Base-by-base conservation (phyloP, 2,329 filamentous ascomycete species). In the Colletotrichum sidae region DNA sequence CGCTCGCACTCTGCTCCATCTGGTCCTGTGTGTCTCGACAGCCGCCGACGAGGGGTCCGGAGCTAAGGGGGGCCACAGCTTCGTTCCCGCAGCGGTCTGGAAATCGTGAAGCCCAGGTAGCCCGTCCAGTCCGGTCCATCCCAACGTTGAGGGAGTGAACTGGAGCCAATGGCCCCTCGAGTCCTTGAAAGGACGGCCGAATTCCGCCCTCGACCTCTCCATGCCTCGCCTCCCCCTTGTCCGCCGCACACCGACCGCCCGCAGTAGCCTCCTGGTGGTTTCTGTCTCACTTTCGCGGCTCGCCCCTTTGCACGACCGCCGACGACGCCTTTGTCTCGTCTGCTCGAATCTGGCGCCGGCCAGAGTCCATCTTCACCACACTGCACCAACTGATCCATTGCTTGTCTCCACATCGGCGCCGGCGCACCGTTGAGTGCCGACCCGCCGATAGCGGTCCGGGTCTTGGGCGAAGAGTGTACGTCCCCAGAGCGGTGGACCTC, bases 231-330 rank as follows among this genome's bases (percentile, higher is more conserved):
- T 34, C 9, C 50, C 44, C n/a, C 37, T 37, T 33, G 10, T 34
- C 61, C 34, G 42, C 37, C 34, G 33, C 38, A 53, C 33, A 44
- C 11, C 9, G 13, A 44, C 56, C 47, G 57, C 35, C 35, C 34
- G 45, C 25, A 7, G 25, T 5, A 25, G 25, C 25, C 25, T 25
- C 4, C 4, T 5, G 1, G 25, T 5, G 25, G 25, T 25, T 25
- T 25, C 25, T 25, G 3, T 25, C 25, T 25, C 25, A 5, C 25
- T 25, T 42, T 65, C 62, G 62, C 62, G 62, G 52, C 52, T 65
- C 62, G 62, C 62, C 41, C 47, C 62, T 65, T 55, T 45, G 25
- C 12, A 38, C 58, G 41, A 47, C 62, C 62, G 62, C 62, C 62
- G 62, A 62, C 37, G 50, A 37, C n/a, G 17, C 41, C 34, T 7